These are phyloP conservation scores for Hortiboletus flavorubellus DNA, from an alignment of 768 basidiomycete genomes.

Conservation along the genomic window DNA sequence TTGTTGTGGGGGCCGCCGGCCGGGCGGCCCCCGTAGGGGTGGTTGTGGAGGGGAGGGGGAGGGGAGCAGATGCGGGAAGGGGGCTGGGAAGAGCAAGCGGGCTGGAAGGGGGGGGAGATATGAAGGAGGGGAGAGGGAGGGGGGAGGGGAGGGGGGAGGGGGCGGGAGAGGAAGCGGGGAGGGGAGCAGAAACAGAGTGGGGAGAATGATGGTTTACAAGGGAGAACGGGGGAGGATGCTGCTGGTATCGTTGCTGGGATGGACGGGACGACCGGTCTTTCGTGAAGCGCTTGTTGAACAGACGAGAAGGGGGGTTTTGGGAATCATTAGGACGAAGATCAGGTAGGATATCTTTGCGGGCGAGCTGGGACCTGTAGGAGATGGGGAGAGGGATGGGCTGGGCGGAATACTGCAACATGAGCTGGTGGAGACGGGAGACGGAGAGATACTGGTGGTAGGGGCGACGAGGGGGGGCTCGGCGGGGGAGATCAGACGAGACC, in stretches of 20 bases:
- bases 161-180: constrained; percentile 11
- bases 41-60: too few relatives aligned
- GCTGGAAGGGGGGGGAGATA: constrained; percentile 25
- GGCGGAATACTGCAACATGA: constrained; percentile 59
- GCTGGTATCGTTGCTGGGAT: constrained; percentile 17
- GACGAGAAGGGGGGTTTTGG: constrained; percentile 21
- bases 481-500: constrained; percentile 53
- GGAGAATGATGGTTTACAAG: constrained; percentile 18
- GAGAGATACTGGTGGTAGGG: constrained; percentile 30
- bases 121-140: constrained; percentile 31
- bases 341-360: constrained; percentile 33
- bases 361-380: constrained; percentile 25
- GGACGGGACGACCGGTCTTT: constrained; percentile 27
- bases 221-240: not conserved
- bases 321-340: constrained; percentile 29
- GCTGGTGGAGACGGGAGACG: constrained; percentile 30
- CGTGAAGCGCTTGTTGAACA: constrained; percentile 35
- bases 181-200: constrained; percentile 2
- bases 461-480: constrained; percentile 31
- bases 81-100: constrained; percentile 36
- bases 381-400: constrained; percentile 34
- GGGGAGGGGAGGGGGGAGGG: constrained; percentile 25
- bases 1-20: too few relatives aligned
- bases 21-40: too few relatives aligned
- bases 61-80: constrained; percentile 32